These are phyloP conservation scores for Teratosphaeria pseudoeucalypti DNA, from an alignment of 2,329 filamentous ascomycete species.

Conservation along the genomic window DNA sequence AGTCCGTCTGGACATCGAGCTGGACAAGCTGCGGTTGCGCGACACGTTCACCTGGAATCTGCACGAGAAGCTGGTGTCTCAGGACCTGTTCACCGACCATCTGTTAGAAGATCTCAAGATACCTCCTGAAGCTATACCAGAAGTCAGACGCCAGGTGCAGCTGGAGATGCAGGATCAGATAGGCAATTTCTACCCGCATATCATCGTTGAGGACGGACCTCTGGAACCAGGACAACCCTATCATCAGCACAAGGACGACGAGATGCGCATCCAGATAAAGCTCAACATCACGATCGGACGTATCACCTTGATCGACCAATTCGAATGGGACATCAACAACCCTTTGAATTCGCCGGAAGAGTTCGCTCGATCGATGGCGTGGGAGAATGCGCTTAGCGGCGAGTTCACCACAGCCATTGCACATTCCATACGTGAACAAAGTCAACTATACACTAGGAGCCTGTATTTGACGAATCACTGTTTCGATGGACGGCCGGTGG, in stretches of 20 bases:
- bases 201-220: conserved; percentile 80
- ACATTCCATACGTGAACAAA: conserved; percentile 93
- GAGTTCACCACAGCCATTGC: conserved; percentile 97
- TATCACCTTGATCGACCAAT: conserved; percentile 89
- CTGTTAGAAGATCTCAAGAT: conserved; percentile 78
- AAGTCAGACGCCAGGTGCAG: conserved; percentile 49
- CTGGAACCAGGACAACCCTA: conserved; percentile 86
- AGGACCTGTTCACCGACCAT: conserved; percentile 76
- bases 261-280: conserved; percentile 94
- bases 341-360: conserved; percentile 87
- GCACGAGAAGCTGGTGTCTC: conserved; percentile 72
- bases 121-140: conserved; percentile 52
- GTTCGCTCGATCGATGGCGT: conserved; percentile 80
- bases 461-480: conserved; percentile 88
- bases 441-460: conserved; percentile 86
- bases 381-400: conserved; percentile 79
- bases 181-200: conserved; percentile 84
- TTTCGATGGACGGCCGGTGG: conserved; percentile 86
- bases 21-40: conserved; percentile 88
- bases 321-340: conserved; percentile 99
- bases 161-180: conserved; percentile 82
- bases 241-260: conserved; percentile 92
- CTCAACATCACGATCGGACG: conserved; percentile 95
- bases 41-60: conserved; percentile 99
- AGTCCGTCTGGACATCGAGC: conserved; percentile 82